Evolutionary conservation across 768 basidiomycete genomes (phyloP).

Genomic region (Mycena amicta): DNA sequence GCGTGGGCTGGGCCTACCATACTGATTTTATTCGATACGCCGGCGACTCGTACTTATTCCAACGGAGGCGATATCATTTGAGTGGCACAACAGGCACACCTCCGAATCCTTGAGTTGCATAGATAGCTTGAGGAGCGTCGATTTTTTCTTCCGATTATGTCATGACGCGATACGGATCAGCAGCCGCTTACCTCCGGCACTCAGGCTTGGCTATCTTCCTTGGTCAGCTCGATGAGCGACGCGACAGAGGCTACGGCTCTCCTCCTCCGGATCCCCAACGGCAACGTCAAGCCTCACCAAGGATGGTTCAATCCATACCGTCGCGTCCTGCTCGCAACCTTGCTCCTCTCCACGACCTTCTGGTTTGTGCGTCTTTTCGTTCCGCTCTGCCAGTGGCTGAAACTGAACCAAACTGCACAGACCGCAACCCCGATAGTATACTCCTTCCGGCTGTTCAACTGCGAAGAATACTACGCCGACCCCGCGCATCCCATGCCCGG

Average conservation of each 20-base stretch:
- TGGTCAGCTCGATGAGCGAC: neutral
- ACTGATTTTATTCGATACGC: no score
- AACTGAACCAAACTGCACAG: conserved; percentile 1
- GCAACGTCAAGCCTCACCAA: neutral
- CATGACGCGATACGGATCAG: no score
- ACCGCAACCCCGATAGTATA: conserved; percentile 16
- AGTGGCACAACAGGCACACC: no score
- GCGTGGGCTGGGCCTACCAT: no score
- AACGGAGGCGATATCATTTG: no score
- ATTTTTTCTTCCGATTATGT: no score
- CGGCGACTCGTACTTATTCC: no score
- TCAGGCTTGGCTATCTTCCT: no score
- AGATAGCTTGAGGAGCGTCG: no score
- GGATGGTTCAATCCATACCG: conserved; percentile 16
- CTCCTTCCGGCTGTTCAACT: conserved; percentile 19
- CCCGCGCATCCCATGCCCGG: conserved; percentile 17
- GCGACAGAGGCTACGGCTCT: neutral
- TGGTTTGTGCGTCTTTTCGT: conserved; percentile 11
- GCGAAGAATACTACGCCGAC: conserved; percentile 17
- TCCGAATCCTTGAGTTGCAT: no score
- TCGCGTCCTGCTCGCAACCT: conserved; percentile 18
- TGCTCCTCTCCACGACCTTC: conserved; percentile 20
- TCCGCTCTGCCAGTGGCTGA: neutral
- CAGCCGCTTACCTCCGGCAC: no score
- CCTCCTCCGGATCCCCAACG: neutral